Percentiles rank a stretch among this genome's conserved stretches.
These are phyloP conservation scores for Adansonia rubrostipa DNA, from an alignment of 441 rosid species.

Conservation along the genomic window DNA sequence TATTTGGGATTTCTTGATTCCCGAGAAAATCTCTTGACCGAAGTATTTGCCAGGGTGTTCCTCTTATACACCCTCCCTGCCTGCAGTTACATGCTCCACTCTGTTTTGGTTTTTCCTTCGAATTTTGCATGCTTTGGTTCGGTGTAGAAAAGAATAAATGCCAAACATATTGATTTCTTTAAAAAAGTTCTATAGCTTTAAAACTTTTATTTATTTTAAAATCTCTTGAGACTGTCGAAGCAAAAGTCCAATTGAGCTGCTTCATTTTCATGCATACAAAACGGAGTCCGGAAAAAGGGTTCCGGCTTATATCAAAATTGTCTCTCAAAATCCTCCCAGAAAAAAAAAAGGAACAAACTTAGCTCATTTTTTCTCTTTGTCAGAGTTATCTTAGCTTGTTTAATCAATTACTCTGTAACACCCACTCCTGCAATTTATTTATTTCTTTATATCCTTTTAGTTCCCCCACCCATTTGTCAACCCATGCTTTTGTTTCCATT, in stretches of 20 bases:
- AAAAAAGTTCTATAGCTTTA: background rate
- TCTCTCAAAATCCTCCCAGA: background rate
- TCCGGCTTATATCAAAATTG: background rate
- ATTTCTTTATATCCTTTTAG: background rate
- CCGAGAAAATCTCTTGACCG: slow-evolving; percentile 30
- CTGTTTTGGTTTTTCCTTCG: background rate
- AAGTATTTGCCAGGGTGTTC: slow-evolving; percentile 21
- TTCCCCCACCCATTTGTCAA: slow-evolving; percentile 14
- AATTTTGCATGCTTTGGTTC: background rate
- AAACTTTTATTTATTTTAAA: background rate
- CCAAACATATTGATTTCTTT: background rate
- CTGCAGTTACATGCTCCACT: background rate
- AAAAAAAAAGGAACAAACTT: background rate
- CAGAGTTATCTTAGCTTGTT: background rate
- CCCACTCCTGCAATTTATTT: background rate
- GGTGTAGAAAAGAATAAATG: background rate
- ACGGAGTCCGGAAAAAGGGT: background rate
- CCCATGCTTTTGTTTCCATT: background rate
- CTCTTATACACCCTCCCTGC: background rate
- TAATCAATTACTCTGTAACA: background rate
- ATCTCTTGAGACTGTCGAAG: background rate
- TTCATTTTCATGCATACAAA: background rate
- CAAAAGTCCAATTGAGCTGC: background rate
- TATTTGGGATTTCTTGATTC: slow-evolving; percentile 33
- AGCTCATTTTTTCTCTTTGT: background rate